Base-by-base conservation (phyloP, 163 green algal species). In the Volvox carteri region DNA sequence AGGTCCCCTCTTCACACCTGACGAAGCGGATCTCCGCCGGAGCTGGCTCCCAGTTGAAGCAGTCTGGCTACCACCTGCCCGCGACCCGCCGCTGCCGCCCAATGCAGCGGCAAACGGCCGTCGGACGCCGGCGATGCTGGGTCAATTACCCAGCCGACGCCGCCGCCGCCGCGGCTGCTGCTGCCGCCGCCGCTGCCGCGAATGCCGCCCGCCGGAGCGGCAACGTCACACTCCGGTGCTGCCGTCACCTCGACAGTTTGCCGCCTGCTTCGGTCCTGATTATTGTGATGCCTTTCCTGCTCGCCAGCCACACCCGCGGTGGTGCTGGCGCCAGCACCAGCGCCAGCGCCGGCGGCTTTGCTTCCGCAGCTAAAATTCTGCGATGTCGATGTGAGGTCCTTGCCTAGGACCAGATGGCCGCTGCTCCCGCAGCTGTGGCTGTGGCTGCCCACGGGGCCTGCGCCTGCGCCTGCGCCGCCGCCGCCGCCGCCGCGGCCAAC, bases 11-110 rank as follows among this genome's bases (percentile, higher is more conserved):
- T n/a, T 39, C 62, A 28, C 28, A 75, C 83, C 86, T 90, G 73
- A 0, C 54, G 6, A 23, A 92, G 56, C 25, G 81, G 81, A 35
- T 87, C 65, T 9, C 65, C 81, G 2, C 81, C 81, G 2, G 4
- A 21, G 58, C 28, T 6, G 28, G 60, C 33, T 1, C 46, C 62
- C 67, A 87, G 46, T 23, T 23, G 46, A 62, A 87, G 65, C 85
- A 96, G 75, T 76, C 54, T 83, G 6, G 37, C 41, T 37, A 94
- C 81, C 28, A 95, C 87, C 16, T 93, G 80, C 16, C 65, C 65
- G 1, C 41, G 74, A 2, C 90, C 90, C 23, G 76, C 60, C 65
- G 84, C 83, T 37, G 74, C 84, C 50, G 93, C 92, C 92, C 87
- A 90, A 78, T 93, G 90, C 76, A 93, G 76, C 83, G 68, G 81